Base-by-base conservation (phyloP, 371 early-diverging fungal genomes). In the Syncephalis plumigaleata region DNA sequence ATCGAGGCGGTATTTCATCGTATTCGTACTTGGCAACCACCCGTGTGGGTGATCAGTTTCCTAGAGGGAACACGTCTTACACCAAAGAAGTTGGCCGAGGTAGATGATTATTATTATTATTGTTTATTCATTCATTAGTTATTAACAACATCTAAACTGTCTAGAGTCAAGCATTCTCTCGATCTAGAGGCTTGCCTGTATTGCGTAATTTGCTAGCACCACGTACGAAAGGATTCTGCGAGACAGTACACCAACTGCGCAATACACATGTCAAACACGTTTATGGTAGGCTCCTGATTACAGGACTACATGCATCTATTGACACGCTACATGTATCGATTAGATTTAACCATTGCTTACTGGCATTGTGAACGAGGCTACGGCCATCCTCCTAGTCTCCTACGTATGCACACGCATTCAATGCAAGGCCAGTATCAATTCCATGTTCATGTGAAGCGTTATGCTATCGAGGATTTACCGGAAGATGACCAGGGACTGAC, bases 171-270 rank as follows among this genome's bases (percentile, higher is more conserved):
- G 64, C 59, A 39, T 88, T 77, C 60, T 66, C 73, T 16, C 53
- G 58, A 38, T 56, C 67, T 40, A 66, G 70, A 15, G 70, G 70
- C 8, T 62, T 79, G 38, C 70, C 72, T 9, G 52, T 75, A 3
- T 60, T 84, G 53, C 61, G 71, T 20, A 65, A 88, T 56, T 73
- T 88, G 0, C 55, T 90, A 44, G 61, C 75, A 55, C 91, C 91
- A 20, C 61, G 91, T 39, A 80, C 76, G 17, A 86, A 83, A 50
- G 91, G 91, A 4, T 84, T 88, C 56, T 61, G 71, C 17, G 68
- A 76, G 1, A 75, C 76, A 39, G 65, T 81, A 13, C 58, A 70
- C 48, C 67, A 68, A 50, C 66, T 81, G 43, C 59, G 77, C 24
- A 55, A 61, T 36, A 69, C 65, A n/a, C 78, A 81, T 62, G 70